Conservation (phyloP, 75 land plant species). For the Cunninghamia lanceolata region DNA sequence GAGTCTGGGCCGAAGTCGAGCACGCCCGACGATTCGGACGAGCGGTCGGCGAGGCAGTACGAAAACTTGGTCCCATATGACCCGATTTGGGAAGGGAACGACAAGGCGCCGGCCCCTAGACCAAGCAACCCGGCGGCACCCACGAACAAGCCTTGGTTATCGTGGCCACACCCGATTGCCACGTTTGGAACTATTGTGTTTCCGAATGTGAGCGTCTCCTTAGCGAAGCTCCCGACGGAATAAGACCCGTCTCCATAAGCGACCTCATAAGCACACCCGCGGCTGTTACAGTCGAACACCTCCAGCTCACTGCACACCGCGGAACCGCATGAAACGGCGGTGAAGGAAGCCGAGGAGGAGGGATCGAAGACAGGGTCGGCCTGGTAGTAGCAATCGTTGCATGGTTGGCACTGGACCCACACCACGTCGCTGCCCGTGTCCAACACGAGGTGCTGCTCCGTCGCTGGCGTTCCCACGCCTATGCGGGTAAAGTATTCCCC, state of each 20-base stretch:
- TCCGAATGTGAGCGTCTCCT: constrained; percentile 77
- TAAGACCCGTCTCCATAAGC: constrained; percentile 90
- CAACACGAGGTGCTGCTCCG: constrained; percentile 56
- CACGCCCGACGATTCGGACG: constrained; percentile 27
- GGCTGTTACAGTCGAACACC: constrained; percentile 27
- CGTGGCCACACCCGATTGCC: constrained; percentile 83
- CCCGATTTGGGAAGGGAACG: constrained; percentile 68
- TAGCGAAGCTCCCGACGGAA: constrained; percentile 66
- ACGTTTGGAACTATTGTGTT: constrained; percentile 32
- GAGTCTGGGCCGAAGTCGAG: constrained; percentile 50
- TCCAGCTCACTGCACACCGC: constrained; percentile 48
- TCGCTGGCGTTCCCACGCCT: constrained; percentile 70
- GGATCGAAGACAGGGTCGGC: constrained; percentile 83
- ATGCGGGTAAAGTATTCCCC: constrained; percentile 77
- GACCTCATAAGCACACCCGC: constrained; percentile 63
- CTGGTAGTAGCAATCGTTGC: constrained; percentile 72
- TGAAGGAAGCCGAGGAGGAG: constrained; percentile 52
- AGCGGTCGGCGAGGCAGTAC: constrained; percentile 70
- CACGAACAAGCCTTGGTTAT: constrained; percentile 73
- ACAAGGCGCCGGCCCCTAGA: constrained; percentile 67
- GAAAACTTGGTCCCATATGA: constrained; percentile 41
- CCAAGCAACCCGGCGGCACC: constrained; percentile 91
- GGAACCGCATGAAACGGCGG: constrained; percentile 50
- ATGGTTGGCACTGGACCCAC: constrained; percentile 89
- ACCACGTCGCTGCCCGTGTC: constrained; percentile 84